A percentile compares a stretch with the other conserved stretches of the same genome.
Conservation (phyloP, 2,329 filamentous ascomycete species). For the Stachybotrys echinatus region DNA sequence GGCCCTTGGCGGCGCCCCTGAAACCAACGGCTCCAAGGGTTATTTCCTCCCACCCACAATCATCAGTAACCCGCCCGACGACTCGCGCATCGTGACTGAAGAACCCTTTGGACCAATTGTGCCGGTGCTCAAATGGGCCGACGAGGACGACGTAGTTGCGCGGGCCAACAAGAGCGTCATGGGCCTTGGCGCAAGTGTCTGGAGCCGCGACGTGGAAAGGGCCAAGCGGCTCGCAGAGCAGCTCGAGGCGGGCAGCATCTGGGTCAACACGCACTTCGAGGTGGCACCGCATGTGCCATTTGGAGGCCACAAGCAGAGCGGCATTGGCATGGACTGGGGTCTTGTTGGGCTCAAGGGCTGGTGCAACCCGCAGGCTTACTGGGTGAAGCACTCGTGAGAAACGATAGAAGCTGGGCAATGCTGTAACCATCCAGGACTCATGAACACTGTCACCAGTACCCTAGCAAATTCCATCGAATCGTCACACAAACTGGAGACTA, state of each 20-base stretch:
- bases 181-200: slow-evolving; percentile 54
- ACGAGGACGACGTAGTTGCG: slow-evolving; percentile 53
- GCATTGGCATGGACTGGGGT: slow-evolving; percentile 41
- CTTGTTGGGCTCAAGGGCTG: slow-evolving; percentile 11
- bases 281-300: slow-evolving; percentile 32
- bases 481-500: too few relatives aligned
- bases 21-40: slow-evolving; percentile 28
- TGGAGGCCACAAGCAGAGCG: slow-evolving; percentile 47
- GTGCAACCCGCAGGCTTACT: slow-evolving; percentile 6
- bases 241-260: slow-evolving; percentile 54
- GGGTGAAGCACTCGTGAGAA: slow-evolving; percentile 1
- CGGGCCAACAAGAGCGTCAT: slow-evolving; percentile 48
- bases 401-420: too few relatives aligned
- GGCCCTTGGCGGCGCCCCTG: slow-evolving; percentile 20
- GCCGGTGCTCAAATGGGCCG: slow-evolving; percentile 54
- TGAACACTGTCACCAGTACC: too few relatives aligned
- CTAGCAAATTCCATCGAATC: too few relatives aligned
- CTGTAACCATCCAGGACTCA: too few relatives aligned
- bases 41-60: slow-evolving; percentile 55
- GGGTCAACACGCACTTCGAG: slow-evolving; percentile 50
- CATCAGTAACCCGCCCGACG: slow-evolving; percentile 53
- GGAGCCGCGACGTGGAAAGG: slow-evolving; percentile 44
- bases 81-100: slow-evolving; percentile 49
- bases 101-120: slow-evolving; percentile 56
- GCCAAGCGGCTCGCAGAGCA: slow-evolving; percentile 47